A percentile compares a stretch with the other conserved stretches of the same genome.
Evolutionary conservation across 2,329 filamentous ascomycete species (phyloP).

Genomic region (Periconia sp.): DNA sequence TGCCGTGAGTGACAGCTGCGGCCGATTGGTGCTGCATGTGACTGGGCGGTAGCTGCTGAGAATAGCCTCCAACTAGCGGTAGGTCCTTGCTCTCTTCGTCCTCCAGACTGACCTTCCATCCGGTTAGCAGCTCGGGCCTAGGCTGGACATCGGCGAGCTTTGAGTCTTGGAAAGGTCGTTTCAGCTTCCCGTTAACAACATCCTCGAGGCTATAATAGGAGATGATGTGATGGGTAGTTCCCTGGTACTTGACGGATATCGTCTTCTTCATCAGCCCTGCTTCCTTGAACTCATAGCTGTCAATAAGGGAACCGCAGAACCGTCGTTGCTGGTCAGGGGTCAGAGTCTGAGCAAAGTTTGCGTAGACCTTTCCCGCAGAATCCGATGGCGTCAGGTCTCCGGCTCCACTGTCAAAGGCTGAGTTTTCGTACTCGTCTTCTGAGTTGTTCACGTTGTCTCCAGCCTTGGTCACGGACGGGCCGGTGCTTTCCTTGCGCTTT

Average conservation of each 20-base stretch:
- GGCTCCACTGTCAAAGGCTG: constrained; percentile 23
- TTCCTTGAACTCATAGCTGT: constrained; percentile 86
- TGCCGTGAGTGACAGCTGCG: constrained; percentile 15
- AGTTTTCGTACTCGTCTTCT: constrained; percentile 43
- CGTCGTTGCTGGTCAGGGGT: constrained; percentile 60
- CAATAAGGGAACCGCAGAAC: constrained; percentile 82
- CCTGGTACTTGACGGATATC: constrained; percentile 77
- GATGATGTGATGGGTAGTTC: constrained; percentile 82
- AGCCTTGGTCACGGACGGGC: constrained; percentile 32
- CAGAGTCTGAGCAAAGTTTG: constrained; percentile 46
- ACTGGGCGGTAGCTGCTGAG: constrained; percentile 35
- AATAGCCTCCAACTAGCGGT: constrained; percentile 34
- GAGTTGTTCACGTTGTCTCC: constrained; percentile 37
- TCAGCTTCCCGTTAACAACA: constrained; percentile 56
- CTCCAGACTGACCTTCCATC: constrained; percentile 46
- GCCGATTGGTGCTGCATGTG: constrained; percentile 33
- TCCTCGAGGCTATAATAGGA: constrained; percentile 88
- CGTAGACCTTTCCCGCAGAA: constrained; percentile 39
- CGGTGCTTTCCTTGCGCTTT: constrained; percentile 42
- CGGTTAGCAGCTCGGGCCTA: constrained; percentile 38
- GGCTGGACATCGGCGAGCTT: constrained; percentile 42
- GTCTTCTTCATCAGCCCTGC: constrained; percentile 91
- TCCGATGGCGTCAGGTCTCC: constrained; percentile 28
- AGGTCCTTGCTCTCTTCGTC: constrained; percentile 45
- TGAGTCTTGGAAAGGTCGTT: constrained; percentile 42